These are phyloP conservation scores for Amphibolis antarctica DNA, from an alignment of 106 monocot genomes.

Conservation along the genomic window DNA sequence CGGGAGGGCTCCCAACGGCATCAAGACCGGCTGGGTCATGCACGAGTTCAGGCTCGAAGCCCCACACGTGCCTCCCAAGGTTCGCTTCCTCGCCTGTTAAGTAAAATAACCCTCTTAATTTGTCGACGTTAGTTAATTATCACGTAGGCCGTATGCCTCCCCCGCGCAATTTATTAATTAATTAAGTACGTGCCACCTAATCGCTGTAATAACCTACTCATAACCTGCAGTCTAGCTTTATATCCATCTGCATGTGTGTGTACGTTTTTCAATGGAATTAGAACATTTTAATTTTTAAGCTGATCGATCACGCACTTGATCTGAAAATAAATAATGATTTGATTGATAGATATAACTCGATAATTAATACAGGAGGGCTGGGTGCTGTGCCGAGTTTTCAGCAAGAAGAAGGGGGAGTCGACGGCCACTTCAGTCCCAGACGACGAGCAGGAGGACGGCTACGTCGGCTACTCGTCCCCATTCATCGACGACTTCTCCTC, in stretches of 20 bases:
- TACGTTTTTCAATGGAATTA: too few species aligned
- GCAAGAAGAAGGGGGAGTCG: slow-evolving; percentile 5
- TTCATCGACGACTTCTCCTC: not conserved
- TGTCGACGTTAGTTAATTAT: not conserved
- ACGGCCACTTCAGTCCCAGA: not conserved
- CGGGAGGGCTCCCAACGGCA: slow-evolving; percentile 22
- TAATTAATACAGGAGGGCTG: slow-evolving; percentile 11
- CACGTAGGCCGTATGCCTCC: too few species aligned
- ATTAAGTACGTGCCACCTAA: too few species aligned
- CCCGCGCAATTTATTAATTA: too few species aligned
- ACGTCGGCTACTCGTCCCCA: not conserved
- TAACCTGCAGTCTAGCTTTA: too few species aligned
- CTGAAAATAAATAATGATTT: not conserved
- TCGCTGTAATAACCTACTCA: too few species aligned
- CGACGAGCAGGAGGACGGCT: too few species aligned
- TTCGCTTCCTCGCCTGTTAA: not conserved
- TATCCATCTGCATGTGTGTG: too few species aligned
- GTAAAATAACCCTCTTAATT: not conserved
- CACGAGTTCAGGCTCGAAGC: slow-evolving; percentile 21
- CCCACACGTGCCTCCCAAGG: slow-evolving; percentile 10
- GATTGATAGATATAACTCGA: not conserved
- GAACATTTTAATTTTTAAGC: too few species aligned
- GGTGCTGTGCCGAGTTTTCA: slow-evolving; percentile 16
- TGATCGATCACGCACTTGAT: not conserved
- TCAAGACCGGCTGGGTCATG: slow-evolving; percentile 25